Evolutionary conservation across 2,329 filamentous ascomycete genomes (phyloP).

Genomic region (Neofusicoccum kwambonambiense): DNA sequence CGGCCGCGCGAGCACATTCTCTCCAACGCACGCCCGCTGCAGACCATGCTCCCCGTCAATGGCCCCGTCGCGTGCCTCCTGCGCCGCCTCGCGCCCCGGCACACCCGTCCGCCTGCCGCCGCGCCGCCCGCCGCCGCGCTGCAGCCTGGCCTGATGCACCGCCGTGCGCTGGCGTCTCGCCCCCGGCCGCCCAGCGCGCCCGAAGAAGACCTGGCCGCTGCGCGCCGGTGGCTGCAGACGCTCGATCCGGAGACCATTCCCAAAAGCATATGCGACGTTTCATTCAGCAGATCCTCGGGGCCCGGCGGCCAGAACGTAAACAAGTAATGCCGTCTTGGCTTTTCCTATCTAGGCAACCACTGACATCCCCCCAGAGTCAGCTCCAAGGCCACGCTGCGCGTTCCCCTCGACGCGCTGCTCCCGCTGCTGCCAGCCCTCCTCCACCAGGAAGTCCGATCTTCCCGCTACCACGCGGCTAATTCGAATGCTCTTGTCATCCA

Average conservation of each 20-base stretch:
- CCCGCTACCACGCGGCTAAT: conserved; percentile 56
- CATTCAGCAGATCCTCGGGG: conserved; percentile 63
- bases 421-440: conserved; percentile 55
- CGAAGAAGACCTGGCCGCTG: conserved; percentile 39
- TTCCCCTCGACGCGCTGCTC: conserved; percentile 54
- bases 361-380: conserved; percentile 52
- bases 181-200: neutral
- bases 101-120: neutral
- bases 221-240: conserved; percentile 57
- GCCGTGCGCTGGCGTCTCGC: neutral
- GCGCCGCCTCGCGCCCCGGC: neutral
- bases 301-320: conserved; percentile 69
- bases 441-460: conserved; percentile 51
- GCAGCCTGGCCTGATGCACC: neutral
- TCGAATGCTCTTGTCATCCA: conserved; percentile 59
- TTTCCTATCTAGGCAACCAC: conserved; percentile 7
- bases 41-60: neutral
- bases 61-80: neutral
- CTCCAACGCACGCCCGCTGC: neutral
- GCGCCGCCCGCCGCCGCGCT: neutral
- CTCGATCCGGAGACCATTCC: conserved; percentile 57
- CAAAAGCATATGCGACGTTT: conserved; percentile 56
- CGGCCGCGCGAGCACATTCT: neutral
- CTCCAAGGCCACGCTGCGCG: conserved; percentile 64
- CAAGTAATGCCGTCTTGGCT: conserved; percentile 50